These are phyloP conservation scores for Talaromyces sp. DNA, from an alignment of 2,329 filamentous ascomycete species.

Conservation along the genomic window DNA sequence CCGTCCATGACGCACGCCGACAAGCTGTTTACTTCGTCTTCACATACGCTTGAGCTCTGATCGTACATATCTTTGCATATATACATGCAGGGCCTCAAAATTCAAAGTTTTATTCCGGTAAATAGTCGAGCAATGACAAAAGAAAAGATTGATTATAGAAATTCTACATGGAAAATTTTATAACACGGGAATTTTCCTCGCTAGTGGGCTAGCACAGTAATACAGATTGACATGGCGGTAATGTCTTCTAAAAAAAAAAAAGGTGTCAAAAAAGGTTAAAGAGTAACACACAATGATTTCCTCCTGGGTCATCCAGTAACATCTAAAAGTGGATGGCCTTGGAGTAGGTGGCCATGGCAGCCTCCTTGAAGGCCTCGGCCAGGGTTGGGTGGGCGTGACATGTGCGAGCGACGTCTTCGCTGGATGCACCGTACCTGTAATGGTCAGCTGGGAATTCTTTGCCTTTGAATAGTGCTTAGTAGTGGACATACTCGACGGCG, in stretches of 20 bases:
- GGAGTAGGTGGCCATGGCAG: slow-evolving; percentile 92
- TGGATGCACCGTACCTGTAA: slow-evolving; percentile 74
- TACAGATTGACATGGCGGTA: slow-evolving; percentile 7
- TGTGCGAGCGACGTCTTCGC: slow-evolving; percentile 89
- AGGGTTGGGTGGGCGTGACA: slow-evolving; percentile 96
- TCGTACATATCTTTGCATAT: background rate
- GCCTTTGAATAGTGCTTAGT: background rate
- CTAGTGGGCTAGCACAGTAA: slow-evolving; percentile 9
- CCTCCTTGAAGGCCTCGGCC: slow-evolving; percentile 98
- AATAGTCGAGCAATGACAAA: background rate
- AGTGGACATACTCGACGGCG: slow-evolving; percentile 60
- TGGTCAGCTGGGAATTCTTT: background rate
- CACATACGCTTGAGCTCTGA: slow-evolving; percentile 24
- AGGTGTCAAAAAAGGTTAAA: slow-evolving; percentile 18
- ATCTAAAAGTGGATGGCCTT: slow-evolving; percentile 91
- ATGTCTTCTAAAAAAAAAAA: background rate
- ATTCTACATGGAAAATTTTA: slow-evolving; percentile 9
- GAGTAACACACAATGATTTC: slow-evolving; percentile 31
- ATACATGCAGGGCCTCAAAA: background rate
- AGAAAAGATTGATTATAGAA: slow-evolving; percentile 4
- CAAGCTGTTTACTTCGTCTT: slow-evolving; percentile 33
- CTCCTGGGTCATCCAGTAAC: slow-evolving; percentile 7
- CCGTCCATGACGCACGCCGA: slow-evolving; percentile 32
- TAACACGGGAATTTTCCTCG: slow-evolving; percentile 1
- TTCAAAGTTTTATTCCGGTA: background rate